phyloP scores from a whole-genome alignment of 495 filamentous ascomycete species.

The Tuber calosporum region DNA sequence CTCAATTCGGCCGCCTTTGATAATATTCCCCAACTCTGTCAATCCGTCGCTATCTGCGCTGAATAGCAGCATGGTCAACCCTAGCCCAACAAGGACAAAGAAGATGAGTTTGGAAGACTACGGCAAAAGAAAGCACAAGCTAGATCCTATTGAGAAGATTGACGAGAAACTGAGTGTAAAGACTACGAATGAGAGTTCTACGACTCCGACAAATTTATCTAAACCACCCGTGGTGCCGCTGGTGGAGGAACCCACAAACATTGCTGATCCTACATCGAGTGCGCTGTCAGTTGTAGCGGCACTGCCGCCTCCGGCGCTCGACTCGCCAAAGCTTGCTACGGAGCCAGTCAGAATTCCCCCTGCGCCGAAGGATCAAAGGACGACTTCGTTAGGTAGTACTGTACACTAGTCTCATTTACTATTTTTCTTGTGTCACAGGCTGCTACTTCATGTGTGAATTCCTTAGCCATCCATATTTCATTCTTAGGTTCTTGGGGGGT shows the following conservation, averaged over 20 bases:
- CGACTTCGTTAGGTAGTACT: constrained; percentile 18
- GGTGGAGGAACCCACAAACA: constrained; percentile 17
- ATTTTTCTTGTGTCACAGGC: not conserved
- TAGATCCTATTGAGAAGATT: constrained; percentile 15
- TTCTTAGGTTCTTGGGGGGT: constrained; percentile 14
- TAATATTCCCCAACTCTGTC: constrained; percentile 42
- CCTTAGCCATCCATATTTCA: constrained; percentile 9
- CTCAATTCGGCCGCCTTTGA: constrained; percentile 51
- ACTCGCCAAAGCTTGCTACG: constrained; percentile 15
- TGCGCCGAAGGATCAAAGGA: constrained; percentile 24
- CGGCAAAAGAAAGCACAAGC: constrained; percentile 36
- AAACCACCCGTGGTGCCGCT: not conserved
- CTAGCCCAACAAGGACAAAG: constrained; percentile 60
- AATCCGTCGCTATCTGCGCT: constrained; percentile 46
- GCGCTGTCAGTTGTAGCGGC: constrained; percentile 13
- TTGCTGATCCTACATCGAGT: constrained; percentile 15
- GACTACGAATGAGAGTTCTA: constrained; percentile 13
- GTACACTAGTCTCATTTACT: constrained; percentile 18
- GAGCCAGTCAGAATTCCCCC: constrained; percentile 22
- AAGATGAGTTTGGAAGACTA: constrained; percentile 71
- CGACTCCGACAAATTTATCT: not conserved
- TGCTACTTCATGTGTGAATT: constrained; percentile 2
- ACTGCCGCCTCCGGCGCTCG: constrained; percentile 2
- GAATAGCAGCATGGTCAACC: constrained; percentile 47
- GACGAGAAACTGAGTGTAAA: constrained; percentile 22